Percentiles rank a stretch among this genome's conserved stretches.
phyloP scores from a whole-genome alignment of 768 basidiomycete genomes.

The Leucogyrophana mollusca region DNA sequence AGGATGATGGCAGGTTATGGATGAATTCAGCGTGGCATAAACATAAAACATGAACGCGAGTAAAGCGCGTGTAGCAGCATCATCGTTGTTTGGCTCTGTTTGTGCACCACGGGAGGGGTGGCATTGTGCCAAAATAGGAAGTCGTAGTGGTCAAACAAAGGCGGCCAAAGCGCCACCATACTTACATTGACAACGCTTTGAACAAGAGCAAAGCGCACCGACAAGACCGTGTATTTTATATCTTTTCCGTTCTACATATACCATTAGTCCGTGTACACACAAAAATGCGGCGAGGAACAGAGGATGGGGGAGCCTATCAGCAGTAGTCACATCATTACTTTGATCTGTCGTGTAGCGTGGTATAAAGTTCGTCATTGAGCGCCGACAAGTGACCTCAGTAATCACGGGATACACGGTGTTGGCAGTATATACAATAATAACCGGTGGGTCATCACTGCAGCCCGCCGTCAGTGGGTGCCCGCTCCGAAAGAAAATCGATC shows the following conservation, averaged over 20 bases:
- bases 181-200: no score
- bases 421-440: slow-evolving; percentile 23
- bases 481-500: background rate
- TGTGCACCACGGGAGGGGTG: slow-evolving; percentile 4
- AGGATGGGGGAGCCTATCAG: no score
- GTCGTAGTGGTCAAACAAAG: background rate
- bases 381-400: slow-evolving; percentile 3
- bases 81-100: slow-evolving; percentile 26
- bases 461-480: background rate
- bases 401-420: slow-evolving; percentile 19
- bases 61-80: slow-evolving; percentile 9
- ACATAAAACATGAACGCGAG: slow-evolving; percentile 9
- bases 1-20: background rate
- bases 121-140: slow-evolving; percentile 8
- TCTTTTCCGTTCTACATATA: no score
- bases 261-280: no score
- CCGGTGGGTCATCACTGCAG: slow-evolving; percentile 16
- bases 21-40: slow-evolving; percentile 8
- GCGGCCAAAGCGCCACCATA: no score
- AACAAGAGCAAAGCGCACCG: no score
- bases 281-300: no score
- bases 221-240: no score
- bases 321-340: slow-evolving; percentile 7
- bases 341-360: slow-evolving; percentile 10
- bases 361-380: slow-evolving; percentile 13